phyloP scores from a whole-genome alignment of 306 rosid species.

The Sophora flavescens region DNA sequence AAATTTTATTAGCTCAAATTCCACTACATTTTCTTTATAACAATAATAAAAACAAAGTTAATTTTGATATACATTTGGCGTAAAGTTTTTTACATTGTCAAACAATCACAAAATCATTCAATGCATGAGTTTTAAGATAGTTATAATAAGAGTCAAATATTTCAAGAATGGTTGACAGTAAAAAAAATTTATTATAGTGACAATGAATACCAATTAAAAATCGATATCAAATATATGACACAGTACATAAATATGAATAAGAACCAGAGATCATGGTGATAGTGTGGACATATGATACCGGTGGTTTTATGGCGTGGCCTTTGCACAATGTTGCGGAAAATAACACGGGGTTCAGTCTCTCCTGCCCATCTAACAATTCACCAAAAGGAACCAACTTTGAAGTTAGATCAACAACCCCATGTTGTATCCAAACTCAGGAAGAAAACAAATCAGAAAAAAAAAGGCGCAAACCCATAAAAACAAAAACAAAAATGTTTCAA shows the following conservation, averaged over 20 bases:
- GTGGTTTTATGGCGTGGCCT: constrained; percentile 96
- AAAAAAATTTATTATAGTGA: too few relatives aligned
- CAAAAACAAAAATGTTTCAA: background rate
- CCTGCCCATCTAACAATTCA: constrained; percentile 88
- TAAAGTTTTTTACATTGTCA: too few relatives aligned
- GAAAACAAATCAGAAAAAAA: background rate
- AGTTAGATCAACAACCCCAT: constrained; percentile 36
- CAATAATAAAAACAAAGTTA: too few relatives aligned
- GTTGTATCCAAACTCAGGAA: background rate
- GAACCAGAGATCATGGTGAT: constrained; percentile 21
- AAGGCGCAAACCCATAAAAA: background rate
- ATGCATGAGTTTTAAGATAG: too few relatives aligned
- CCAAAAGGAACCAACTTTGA: constrained; percentile 32
- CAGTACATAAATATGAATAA: constrained; percentile 32
- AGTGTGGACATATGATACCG: constrained; percentile 41
- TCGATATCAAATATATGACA: background rate
- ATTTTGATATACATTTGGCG: too few relatives aligned
- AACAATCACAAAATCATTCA: too few relatives aligned
- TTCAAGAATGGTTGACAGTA: too few relatives aligned
- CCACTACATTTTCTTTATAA: background rate
- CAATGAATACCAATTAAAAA: too few relatives aligned
- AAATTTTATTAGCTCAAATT: background rate
- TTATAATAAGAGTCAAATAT: too few relatives aligned
- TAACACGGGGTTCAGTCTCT: constrained; percentile 89
- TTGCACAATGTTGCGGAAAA: constrained; percentile 99